Evolutionary conservation across 371 early-diverging fungal species (phyloP).

Genomic region (Dinochytrium kinnereticum): DNA sequence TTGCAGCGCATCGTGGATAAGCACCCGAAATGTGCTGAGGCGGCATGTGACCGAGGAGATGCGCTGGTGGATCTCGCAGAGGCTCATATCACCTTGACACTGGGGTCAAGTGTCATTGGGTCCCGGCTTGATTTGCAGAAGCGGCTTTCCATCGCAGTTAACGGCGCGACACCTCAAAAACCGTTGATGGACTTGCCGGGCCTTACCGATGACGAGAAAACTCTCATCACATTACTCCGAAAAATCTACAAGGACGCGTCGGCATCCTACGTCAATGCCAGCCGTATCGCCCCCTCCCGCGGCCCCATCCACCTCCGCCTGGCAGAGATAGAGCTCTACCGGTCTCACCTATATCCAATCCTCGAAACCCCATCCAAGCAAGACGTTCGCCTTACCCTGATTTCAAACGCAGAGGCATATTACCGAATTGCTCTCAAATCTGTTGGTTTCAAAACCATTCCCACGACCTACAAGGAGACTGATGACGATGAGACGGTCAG

Average conservation of each 20-base stretch:
- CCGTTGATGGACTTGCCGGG: not conserved
- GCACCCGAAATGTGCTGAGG: constrained; percentile 3
- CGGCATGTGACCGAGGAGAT: constrained; percentile 7
- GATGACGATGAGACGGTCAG: not conserved
- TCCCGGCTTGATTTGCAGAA: not conserved
- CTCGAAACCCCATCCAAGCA: not conserved
- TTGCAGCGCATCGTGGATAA: not conserved
- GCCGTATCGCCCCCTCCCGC: not conserved
- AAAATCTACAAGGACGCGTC: not conserved
- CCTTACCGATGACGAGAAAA: not conserved
- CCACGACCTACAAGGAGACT: not conserved
- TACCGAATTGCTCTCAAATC: not conserved
- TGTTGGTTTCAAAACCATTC: not conserved
- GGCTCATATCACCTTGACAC: not conserved
- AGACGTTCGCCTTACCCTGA: not conserved
- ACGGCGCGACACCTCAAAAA: not conserved
- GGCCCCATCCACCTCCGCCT: not conserved
- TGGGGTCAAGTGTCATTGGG: not conserved
- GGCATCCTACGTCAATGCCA: not conserved
- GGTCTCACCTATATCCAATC: not conserved
- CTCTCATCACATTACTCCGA: not conserved
- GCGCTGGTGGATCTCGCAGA: constrained; percentile 1
- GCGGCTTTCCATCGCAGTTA: not conserved
- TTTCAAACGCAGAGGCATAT: not conserved
- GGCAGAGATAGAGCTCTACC: not conserved